A percentile compares a stretch with the other conserved stretches of the same genome.
Evolutionary conservation across 2,329 filamentous ascomycete genomes (phyloP).

Genomic region (Venturia oleaginea): DNA sequence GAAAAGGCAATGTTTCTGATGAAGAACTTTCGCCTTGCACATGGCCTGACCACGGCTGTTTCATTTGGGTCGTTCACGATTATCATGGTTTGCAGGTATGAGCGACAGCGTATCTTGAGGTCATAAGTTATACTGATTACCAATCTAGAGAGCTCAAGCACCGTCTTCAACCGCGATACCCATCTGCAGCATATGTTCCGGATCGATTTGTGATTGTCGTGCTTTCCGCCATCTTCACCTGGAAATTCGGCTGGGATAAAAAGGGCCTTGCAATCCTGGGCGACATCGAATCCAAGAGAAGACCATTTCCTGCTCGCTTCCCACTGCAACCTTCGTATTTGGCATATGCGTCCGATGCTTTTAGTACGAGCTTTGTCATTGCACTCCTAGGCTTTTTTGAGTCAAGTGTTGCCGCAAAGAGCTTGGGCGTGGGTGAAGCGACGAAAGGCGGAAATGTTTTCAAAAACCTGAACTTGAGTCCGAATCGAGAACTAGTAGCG

Average conservation of each 20-base stretch:
- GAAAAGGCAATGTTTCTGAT: slow-evolving; percentile 78
- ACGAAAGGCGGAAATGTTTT: slow-evolving; percentile 55
- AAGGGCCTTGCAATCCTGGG: slow-evolving; percentile 78
- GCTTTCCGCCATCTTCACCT: slow-evolving; percentile 70
- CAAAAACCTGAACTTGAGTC: slow-evolving; percentile 70
- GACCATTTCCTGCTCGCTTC: slow-evolving; percentile 71
- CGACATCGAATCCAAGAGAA: slow-evolving; percentile 63
- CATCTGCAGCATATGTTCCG: slow-evolving; percentile 75
- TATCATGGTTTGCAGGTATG: slow-evolving; percentile 82
- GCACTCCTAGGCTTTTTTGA: slow-evolving; percentile 97
- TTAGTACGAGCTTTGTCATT: slow-evolving; percentile 88
- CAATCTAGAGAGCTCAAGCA: slow-evolving; percentile 64
- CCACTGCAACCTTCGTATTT: slow-evolving; percentile 71
- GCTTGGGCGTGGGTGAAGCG: slow-evolving; percentile 52
- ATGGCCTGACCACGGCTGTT: slow-evolving; percentile 67
- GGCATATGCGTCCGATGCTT: slow-evolving; percentile 71
- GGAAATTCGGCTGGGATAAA: slow-evolving; percentile 66
- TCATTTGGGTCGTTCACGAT: slow-evolving; percentile 71
- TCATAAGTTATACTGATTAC: not conserved
- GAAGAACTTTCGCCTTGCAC: slow-evolving; percentile 54
- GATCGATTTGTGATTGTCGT: slow-evolving; percentile 89
- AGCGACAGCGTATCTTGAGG: not conserved
- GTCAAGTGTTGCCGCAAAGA: slow-evolving; percentile 91
- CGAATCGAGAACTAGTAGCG: slow-evolving; percentile 89
- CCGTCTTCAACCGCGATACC: slow-evolving; percentile 67